Conservation (phyloP, 2,329 filamentous ascomycete species). For the Pestalotiopsis sp. region DNA sequence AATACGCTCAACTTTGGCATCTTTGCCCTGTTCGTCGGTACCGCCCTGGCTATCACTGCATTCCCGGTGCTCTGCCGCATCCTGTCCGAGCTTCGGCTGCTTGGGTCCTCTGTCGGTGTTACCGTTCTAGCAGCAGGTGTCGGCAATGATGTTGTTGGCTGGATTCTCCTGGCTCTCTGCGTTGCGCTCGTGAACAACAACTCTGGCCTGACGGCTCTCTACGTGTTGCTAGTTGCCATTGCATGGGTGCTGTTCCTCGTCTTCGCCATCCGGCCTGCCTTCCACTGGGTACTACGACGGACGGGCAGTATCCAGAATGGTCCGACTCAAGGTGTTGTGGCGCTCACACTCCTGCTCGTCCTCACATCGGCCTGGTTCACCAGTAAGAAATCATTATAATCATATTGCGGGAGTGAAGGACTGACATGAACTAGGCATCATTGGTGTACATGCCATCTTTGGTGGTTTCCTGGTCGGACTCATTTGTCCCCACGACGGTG, state of each 20-base stretch:
- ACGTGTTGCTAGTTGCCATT: conserved; percentile 75
- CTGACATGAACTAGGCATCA: conserved; percentile 74
- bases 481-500: conserved; percentile 87
- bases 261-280: conserved; percentile 71
- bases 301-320: conserved; percentile 84
- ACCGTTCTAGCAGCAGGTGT: conserved; percentile 92
- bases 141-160: conserved; percentile 88
- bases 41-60: conserved; percentile 89
- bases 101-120: conserved; percentile 81
- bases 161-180: conserved; percentile 90
- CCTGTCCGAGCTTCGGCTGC: conserved; percentile 84
- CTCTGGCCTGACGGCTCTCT: conserved; percentile 80
- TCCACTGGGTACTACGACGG: conserved; percentile 73
- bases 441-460: conserved; percentile 93
- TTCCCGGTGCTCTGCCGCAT: conserved; percentile 94
- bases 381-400: conserved; percentile 24
- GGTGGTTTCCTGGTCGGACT: conserved; percentile 88
- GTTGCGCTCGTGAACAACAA: conserved; percentile 91
- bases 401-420: background rate
- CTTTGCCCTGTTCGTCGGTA: conserved; percentile 79
- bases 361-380: conserved; percentile 69
- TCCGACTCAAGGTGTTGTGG: conserved; percentile 82
- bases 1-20: conserved; percentile 38
- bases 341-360: conserved; percentile 78
- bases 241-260: conserved; percentile 79